Percentiles rank a stretch among this genome's conserved stretches.
These are phyloP conservation scores for Annulohypoxylon moriforme DNA, from an alignment of 495 filamentous ascomycete genomes.

Conservation along the genomic window DNA sequence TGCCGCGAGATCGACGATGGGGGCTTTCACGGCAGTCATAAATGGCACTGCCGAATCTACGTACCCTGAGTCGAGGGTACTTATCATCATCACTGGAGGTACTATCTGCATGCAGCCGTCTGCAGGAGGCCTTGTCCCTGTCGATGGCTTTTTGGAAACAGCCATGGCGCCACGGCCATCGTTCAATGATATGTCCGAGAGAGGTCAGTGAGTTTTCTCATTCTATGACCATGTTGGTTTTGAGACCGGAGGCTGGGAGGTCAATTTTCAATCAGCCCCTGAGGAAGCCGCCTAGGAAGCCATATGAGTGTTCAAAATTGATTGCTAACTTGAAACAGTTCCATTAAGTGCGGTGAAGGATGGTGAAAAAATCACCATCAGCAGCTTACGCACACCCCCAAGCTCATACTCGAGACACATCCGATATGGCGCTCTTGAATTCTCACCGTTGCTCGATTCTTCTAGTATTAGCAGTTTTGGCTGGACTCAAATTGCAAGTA, in stretches of 20 bases:
- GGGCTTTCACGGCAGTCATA: slow-evolving; percentile 22
- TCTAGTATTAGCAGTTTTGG: slow-evolving; percentile 86
- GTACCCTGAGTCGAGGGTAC: slow-evolving; percentile 78
- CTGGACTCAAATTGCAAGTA: slow-evolving; percentile 86
- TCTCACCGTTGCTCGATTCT: slow-evolving; percentile 87
- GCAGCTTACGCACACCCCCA: slow-evolving; percentile 80
- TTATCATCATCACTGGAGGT: slow-evolving; percentile 94
- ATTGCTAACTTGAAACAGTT: slow-evolving; percentile 35
- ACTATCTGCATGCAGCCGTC: slow-evolving; percentile 94
- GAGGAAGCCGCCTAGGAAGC: neutral
- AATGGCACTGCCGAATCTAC: slow-evolving; percentile 44
- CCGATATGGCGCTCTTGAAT: slow-evolving; percentile 88
- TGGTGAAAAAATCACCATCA: slow-evolving; percentile 51
- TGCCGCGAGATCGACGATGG: slow-evolving; percentile 26
- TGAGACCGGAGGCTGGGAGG: neutral
- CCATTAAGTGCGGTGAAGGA: slow-evolving; percentile 55
- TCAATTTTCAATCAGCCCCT: neutral
- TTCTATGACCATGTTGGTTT: neutral
- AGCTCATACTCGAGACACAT: slow-evolving; percentile 85
- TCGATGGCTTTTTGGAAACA: slow-evolving; percentile 82
- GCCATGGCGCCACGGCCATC: slow-evolving; percentile 85
- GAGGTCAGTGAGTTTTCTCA: slow-evolving; percentile 49
- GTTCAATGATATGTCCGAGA: slow-evolving; percentile 87
- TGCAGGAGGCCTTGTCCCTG: slow-evolving; percentile 73
- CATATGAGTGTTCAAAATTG: neutral